Percentiles rank a stretch among this genome's conserved stretches.
phyloP scores from a whole-genome alignment of 202 grass and related monocot genomes.

The Digitaria exilis region DNA sequence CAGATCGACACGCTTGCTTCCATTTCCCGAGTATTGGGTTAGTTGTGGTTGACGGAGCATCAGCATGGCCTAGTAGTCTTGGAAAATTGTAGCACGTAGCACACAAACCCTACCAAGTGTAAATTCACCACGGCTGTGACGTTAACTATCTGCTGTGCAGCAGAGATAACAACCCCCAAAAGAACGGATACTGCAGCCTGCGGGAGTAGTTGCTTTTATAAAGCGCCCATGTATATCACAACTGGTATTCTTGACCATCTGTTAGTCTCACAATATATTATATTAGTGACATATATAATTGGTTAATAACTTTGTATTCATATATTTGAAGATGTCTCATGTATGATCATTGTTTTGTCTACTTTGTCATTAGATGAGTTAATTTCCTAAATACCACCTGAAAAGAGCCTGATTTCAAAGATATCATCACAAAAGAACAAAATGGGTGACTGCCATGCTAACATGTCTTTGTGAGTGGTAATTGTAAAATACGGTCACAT shows the following conservation, averaged over 20 bases:
- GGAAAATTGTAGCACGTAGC: slow-evolving; percentile 1
- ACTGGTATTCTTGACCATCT: background rate
- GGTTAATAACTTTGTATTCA: background rate
- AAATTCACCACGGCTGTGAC: background rate
- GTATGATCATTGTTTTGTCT: background rate
- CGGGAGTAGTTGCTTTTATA: background rate
- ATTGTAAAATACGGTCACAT: background rate
- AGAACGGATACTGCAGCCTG: too few species aligned
- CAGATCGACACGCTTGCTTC: background rate
- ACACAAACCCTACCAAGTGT: background rate
- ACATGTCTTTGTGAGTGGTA: too few species aligned
- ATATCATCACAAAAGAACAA: too few species aligned
- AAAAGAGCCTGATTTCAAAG: too few species aligned
- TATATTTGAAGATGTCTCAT: background rate
- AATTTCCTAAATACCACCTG: too few species aligned
- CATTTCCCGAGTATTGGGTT: background rate
- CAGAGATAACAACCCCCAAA: background rate
- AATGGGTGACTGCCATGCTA: too few species aligned
- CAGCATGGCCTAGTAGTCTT: background rate
- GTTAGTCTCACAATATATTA: too few species aligned
- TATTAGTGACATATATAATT: background rate
- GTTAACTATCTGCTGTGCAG: background rate
- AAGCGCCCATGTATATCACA: background rate
- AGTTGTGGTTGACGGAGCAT: background rate
- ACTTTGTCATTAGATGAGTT: too few species aligned